Base-by-base conservation (phyloP, 306 rosid genomes). In the Rosa multiflora region DNA sequence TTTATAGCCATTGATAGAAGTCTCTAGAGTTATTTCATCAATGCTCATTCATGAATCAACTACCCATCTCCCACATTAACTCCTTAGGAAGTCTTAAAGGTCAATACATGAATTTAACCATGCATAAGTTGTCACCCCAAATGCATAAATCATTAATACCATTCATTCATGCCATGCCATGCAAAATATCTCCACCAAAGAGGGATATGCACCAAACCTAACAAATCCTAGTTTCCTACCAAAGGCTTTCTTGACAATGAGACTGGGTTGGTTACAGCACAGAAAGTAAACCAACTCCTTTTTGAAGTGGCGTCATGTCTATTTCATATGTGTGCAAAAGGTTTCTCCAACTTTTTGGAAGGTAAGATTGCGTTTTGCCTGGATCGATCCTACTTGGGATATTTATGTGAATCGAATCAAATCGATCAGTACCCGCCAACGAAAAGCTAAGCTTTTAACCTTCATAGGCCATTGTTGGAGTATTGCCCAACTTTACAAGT, bases 271-370 rank as follows among this genome's bases (percentile, higher is more conserved):
- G 67, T 9, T 26, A 53, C 12, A 26, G 0, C 20, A 63, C 17
- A 1, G 40, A 63, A 61, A 61, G 39, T 5, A 5, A 49, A 72
- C 75, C 37, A 32, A 32, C 37, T 32, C 2, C 3, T 32, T 32
- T 32, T 29, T 29, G 32, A 29, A 29, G 32, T 29, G 32, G 32
- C 32, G 32, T 0, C 32, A 29, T 56, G 13, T 56, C 61, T 7
- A 55, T 56, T 56, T 56, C 62, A 56, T 20, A 20, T 48, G 52
- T 48, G 5, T 11, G 32, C 37, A 39, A 11, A 56, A 11, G 18
- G 23, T 17, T 76, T 76, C 15, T 51, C 68, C 62, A 8, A 67
- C 79, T 47, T 64, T 53, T 20, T 66, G 46, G 75, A 18, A 73
- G 74, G 70, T 72, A 2, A 35, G 15, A 10, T 66, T 72, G 75